phyloP scores from a whole-genome alignment of 345 rosid genomes.

The Eucalyptus sp. region DNA sequence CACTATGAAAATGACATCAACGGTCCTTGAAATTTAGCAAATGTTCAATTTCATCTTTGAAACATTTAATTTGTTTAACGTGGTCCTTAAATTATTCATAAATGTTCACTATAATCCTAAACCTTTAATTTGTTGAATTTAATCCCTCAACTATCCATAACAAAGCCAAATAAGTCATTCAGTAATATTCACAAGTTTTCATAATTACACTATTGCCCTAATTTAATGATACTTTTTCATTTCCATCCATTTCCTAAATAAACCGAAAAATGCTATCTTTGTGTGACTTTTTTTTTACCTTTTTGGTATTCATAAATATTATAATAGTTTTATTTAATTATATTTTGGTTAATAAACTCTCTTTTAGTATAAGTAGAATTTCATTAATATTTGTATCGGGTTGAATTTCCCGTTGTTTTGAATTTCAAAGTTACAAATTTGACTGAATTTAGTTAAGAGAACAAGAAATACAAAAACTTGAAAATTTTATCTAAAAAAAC shows the following conservation, averaged over 20 bases:
- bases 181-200: neutral
- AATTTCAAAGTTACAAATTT: neutral
- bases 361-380: neutral
- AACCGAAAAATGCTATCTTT: neutral
- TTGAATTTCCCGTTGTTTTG: too few relatives aligned
- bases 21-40: neutral
- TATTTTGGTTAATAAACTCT: neutral
- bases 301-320: neutral
- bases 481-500: neutral
- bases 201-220: neutral
- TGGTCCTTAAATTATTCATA: too few relatives aligned
- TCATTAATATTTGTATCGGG: neutral
- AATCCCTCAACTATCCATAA: neutral
- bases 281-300: neutral
- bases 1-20: neutral
- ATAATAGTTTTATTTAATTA: too few relatives aligned
- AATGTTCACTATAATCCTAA: neutral
- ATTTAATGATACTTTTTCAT: too few relatives aligned
- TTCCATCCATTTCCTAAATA: neutral
- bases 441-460: neutral
- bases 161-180: neutral
- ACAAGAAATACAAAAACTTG: neutral
- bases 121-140: neutral
- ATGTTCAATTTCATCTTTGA: neutral
- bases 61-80: neutral